Percentiles rank a stretch among this genome's conserved stretches.
Evolutionary conservation across 441 rosid genomes (phyloP).

Genomic region (Euphorbia celastroides): DNA sequence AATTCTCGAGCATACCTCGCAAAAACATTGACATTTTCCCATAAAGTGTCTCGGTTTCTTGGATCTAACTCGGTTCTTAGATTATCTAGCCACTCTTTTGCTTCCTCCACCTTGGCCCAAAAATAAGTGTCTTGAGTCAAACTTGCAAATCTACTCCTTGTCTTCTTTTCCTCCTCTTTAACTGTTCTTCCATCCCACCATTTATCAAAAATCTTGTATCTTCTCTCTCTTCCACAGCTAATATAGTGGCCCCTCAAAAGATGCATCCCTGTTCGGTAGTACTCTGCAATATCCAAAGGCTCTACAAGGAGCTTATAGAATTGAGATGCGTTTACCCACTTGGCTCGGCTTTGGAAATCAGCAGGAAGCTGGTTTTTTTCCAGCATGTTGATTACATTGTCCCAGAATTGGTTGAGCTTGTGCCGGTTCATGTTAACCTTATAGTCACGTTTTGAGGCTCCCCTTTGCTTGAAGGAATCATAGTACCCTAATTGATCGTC

Average conservation of each 20-base stretch:
- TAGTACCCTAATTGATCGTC: conserved; percentile 63
- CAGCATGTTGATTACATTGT: conserved; percentile 41
- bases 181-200: conserved; percentile 46
- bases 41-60: conserved; percentile 16
- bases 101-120: conserved; percentile 84
- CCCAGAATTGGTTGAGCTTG: conserved; percentile 65
- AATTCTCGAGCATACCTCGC: conserved; percentile 33
- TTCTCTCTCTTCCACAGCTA: conserved; percentile 49
- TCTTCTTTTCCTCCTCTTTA: conserved; percentile 15
- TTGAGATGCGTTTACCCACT: conserved; percentile 60
- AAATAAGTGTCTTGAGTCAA: conserved; percentile 76
- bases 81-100: conserved; percentile 46
- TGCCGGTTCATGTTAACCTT: conserved; percentile 46
- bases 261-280: conserved; percentile 38
- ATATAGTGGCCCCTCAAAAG: conserved; percentile 40
- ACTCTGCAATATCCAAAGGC: conserved; percentile 75
- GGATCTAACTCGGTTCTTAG: conserved; percentile 33
- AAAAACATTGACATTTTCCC: conserved; percentile 35
- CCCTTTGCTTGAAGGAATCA: conserved; percentile 55
- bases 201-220: conserved; percentile 53
- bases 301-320: conserved; percentile 66
- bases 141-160: conserved; percentile 53
- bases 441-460: conserved; percentile 37
- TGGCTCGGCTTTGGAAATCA: conserved; percentile 41
- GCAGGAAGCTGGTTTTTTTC: conserved; percentile 61